Evolutionary conservation across 768 basidiomycete genomes (phyloP), one percentile per base, ranked within the genome.

Genomic region (Suillus sp.): DNA sequence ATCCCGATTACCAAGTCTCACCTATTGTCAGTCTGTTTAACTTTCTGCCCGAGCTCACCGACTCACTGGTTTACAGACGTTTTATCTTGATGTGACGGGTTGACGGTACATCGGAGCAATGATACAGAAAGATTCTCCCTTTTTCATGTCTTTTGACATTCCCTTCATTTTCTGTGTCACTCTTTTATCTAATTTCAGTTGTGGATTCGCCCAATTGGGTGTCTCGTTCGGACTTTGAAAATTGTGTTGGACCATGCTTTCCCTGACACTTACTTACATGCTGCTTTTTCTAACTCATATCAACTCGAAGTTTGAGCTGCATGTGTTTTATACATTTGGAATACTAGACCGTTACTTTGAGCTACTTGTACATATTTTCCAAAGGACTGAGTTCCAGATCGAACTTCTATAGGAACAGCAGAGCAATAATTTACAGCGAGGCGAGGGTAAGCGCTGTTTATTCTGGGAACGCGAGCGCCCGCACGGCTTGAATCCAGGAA

Each of bases 401-500:
- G 14, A 2, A 18, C 16, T 55, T 18, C 9, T 3, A 57, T 20
- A 7, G 6, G 18, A 40, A 38, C 5, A 38, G 10, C 14, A 56
- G 2, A 56, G 25, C 8, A 11, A 57, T 40, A 30, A 38, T 40
- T 57, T 57, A 40, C 11, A 40, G 18, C 38, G 4, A 37, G 8
- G 22, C 3, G 6, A 56, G 34, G 25, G 16, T n/a, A 37, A 25
- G 25, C 9, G 45, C 43, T 22, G 13, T 65, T 70, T 70, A 78
- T 53, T 69, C 71, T 37, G 79, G 78, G 68, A 75, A 80, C 32
- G 78, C 67, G 55, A 69, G 69, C 10, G 74, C 64, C 25, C 79
- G 77, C 34, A 80, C 80, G 25, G 69, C 68, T 59, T 71, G 56
- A 58, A 83, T 80, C 81, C 81, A 83, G 30, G 75, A 32, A 13